Percentiles rank a stretch among this genome's conserved stretches.
phyloP scores from a whole-genome alignment of 495 filamentous ascomycete genomes.

The Corynascus novoguineensis region DNA sequence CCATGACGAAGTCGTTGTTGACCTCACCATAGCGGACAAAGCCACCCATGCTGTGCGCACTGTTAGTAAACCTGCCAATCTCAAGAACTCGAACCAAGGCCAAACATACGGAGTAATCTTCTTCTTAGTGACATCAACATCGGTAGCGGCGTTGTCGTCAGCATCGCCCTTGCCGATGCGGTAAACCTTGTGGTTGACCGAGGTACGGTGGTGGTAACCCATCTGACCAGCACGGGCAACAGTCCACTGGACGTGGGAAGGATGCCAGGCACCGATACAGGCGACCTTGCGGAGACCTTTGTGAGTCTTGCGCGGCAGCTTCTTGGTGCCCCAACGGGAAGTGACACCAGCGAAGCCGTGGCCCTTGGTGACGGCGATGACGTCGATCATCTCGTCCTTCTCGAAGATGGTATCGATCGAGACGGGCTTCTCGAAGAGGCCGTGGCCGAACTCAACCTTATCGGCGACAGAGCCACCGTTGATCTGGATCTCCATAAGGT shows the following conservation, averaged over 20 bases:
- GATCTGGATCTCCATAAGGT: slow-evolving; percentile 99
- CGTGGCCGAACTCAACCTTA: slow-evolving; percentile 93
- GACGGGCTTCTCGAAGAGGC: slow-evolving; percentile 97
- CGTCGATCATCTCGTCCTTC: slow-evolving; percentile 99
- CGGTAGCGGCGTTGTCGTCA: slow-evolving; percentile 86
- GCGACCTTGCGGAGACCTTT: slow-evolving; percentile 99
- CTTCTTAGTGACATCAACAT: slow-evolving; percentile 98
- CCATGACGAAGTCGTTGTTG: slow-evolving; percentile 98
- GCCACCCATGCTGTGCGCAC: slow-evolving; percentile 74
- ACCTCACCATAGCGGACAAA: slow-evolving; percentile 99
- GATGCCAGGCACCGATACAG: slow-evolving; percentile 99
- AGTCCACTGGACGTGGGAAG: slow-evolving; percentile 99
- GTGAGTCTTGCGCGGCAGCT: slow-evolving; percentile 99
- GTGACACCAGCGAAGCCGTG: slow-evolving; percentile 98
- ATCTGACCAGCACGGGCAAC: slow-evolving; percentile 99
- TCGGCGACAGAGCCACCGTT: slow-evolving; percentile 92
- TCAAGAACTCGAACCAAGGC: background rate
- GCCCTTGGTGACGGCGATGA: slow-evolving; percentile 99
- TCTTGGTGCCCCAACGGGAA: slow-evolving; percentile 98
- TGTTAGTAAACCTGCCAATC: slow-evolving; percentile 16
- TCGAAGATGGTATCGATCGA: slow-evolving; percentile 93
- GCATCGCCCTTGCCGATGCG: slow-evolving; percentile 88
- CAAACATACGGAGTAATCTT: slow-evolving; percentile 92
- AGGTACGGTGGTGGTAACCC: slow-evolving; percentile 99
- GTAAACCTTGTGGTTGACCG: slow-evolving; percentile 99